These are phyloP conservation scores for Prunus yedoensis DNA, from an alignment of 331 rosid genomes.

Conservation along the genomic window DNA sequence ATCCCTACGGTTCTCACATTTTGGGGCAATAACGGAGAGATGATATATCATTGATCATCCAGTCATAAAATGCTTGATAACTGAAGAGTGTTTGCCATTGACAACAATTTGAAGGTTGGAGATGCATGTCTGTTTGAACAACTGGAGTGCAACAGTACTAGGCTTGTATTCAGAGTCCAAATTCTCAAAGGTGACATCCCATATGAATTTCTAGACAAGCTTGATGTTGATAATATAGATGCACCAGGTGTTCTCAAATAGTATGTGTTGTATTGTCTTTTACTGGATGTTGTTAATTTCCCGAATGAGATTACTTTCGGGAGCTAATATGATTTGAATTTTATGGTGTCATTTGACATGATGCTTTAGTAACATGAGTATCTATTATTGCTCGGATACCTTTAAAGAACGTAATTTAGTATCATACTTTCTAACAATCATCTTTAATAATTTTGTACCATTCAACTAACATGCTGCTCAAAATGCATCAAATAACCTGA, in stretches of 20 bases:
- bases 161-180: no score
- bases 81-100: no score
- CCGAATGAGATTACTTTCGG: background rate
- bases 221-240: constrained; percentile 21
- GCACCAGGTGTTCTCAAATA: constrained; percentile 36
- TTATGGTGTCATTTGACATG: background rate
- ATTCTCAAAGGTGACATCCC: no score
- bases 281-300: background rate
- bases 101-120: no score
- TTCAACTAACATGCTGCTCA: background rate
- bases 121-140: no score
- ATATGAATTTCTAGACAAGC: constrained; percentile 15
- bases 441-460: background rate
- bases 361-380: background rate
- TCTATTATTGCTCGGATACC: background rate
- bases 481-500: background rate
- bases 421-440: background rate
- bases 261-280: background rate
- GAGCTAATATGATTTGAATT: background rate
- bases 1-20: no score
- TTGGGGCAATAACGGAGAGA: no score
- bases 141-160: no score
- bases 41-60: no score
- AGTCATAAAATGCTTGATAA: no score
- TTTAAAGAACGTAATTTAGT: background rate